Evolutionary conservation across 202 grass and related monocot genomes (phyloP).

Genomic region (Dendrocalamus latiflorus): DNA sequence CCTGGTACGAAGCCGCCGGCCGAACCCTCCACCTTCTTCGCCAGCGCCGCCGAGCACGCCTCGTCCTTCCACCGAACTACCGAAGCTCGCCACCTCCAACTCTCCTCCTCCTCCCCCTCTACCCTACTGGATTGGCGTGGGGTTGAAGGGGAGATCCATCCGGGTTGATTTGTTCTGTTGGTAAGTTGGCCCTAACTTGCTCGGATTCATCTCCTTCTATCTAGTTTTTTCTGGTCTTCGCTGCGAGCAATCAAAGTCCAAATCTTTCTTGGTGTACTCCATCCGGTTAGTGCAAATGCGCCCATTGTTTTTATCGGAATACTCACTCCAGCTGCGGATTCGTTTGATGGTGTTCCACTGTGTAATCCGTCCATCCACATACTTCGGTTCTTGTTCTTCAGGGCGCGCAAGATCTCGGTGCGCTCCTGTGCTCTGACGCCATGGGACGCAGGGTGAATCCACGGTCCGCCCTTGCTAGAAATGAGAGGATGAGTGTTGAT

Average conservation of each 20-base stretch:
- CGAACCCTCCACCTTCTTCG: not conserved
- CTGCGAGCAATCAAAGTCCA: too few relatives aligned
- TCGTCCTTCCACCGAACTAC: not conserved
- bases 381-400: too few relatives aligned
- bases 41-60: not conserved
- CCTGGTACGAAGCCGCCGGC: too few relatives aligned
- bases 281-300: too few relatives aligned
- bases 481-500: not conserved
- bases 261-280: too few relatives aligned
- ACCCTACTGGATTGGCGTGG: not conserved
- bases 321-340: too few relatives aligned
- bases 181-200: not conserved
- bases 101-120: not conserved
- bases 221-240: not conserved
- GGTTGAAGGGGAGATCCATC: not conserved
- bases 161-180: not conserved
- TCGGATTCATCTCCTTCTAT: not conserved
- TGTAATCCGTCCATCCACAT: too few relatives aligned
- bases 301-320: too few relatives aligned
- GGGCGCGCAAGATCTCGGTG: too few relatives aligned
- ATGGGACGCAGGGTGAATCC: not conserved
- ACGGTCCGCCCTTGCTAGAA: not conserved
- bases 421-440: not conserved
- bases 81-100: not conserved
- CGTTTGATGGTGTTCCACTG: too few relatives aligned